A percentile compares a stretch with the other conserved stretches of the same genome.
These are phyloP conservation scores for Rickenella mellea DNA, from an alignment of 768 basidiomycete species.

Conservation along the genomic window DNA sequence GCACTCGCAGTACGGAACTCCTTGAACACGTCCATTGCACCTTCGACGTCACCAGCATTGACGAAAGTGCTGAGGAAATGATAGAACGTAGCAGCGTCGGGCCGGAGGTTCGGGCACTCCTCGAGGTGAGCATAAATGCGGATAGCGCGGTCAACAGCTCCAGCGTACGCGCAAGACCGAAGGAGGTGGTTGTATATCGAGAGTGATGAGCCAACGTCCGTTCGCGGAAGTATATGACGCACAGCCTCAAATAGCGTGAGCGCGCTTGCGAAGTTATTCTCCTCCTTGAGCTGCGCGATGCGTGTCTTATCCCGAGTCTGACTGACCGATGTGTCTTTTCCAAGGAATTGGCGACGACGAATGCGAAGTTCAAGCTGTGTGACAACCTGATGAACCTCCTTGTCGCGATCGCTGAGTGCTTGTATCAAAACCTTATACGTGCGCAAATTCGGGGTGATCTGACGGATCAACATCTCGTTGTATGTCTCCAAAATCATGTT, in stretches of 20 bases:
- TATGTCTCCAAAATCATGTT: constrained; percentile 55
- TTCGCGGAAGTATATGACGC: constrained; percentile 24
- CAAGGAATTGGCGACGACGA: constrained; percentile 24
- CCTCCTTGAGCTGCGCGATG: constrained; percentile 37
- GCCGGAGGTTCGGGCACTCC: constrained; percentile 24
- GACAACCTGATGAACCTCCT: constrained; percentile 45
- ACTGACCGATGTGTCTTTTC: constrained; percentile 13
- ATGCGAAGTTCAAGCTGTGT: constrained; percentile 31
- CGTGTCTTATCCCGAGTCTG: constrained; percentile 24
- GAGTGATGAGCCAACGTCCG: constrained; percentile 22
- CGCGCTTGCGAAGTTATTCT: constrained; percentile 65
- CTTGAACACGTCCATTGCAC: constrained; percentile 51
- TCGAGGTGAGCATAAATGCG: constrained; percentile 59
- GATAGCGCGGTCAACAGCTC: constrained; percentile 50
- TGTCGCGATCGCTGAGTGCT: constrained; percentile 57
- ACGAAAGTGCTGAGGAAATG: constrained; percentile 52
- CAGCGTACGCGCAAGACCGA: constrained; percentile 48
- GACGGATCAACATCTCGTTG: constrained; percentile 55
- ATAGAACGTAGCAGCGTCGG: constrained; percentile 31
- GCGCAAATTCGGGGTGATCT: constrained; percentile 47
- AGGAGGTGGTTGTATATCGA: constrained; percentile 46
- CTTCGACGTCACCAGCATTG: constrained; percentile 36
- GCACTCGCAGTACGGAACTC: constrained; percentile 39
- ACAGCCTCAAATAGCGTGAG: constrained; percentile 65
- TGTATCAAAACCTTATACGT: constrained; percentile 58